Conservation (phyloP, 75 land plant species). For the Azolla pinnata region DNA sequence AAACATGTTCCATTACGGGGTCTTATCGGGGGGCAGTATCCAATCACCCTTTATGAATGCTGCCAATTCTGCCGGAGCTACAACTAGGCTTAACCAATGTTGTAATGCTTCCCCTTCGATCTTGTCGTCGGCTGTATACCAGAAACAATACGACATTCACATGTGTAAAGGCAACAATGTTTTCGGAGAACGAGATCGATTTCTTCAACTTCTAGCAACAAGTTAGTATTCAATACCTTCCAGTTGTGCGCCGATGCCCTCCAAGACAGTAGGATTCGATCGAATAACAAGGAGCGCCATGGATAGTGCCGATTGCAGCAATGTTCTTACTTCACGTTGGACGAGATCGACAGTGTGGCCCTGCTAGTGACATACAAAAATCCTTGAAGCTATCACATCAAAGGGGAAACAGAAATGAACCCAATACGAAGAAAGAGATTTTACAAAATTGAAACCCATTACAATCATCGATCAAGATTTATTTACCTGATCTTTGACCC, state of each 20-base stretch:
- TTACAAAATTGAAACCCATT: too few species aligned
- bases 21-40: constrained; percentile 9
- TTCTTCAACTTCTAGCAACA: neutral
- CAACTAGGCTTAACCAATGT: constrained; percentile 78
- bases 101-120: constrained; percentile 82
- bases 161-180: neutral
- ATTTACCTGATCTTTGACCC: constrained; percentile 84
- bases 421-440: too few species aligned
- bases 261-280: constrained; percentile 84
- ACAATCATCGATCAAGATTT: neutral
- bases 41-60: constrained; percentile 46
- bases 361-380: constrained; percentile 22
- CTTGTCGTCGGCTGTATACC: constrained; percentile 66
- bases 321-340: constrained; percentile 72
- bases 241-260: constrained; percentile 90
- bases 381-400: neutral
- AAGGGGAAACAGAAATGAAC: neutral
- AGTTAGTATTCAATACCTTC: constrained; percentile 49
- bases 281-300: constrained; percentile 83
- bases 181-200: neutral
- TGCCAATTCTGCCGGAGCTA: constrained; percentile 74
- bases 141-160: neutral
- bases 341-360: constrained; percentile 94
- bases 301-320: constrained; percentile 82
- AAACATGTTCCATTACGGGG: too few species aligned